These are phyloP conservation scores for Wickerhamomyces sp. DNA, from an alignment of 1,139 yeast species.

Conservation along the genomic window DNA sequence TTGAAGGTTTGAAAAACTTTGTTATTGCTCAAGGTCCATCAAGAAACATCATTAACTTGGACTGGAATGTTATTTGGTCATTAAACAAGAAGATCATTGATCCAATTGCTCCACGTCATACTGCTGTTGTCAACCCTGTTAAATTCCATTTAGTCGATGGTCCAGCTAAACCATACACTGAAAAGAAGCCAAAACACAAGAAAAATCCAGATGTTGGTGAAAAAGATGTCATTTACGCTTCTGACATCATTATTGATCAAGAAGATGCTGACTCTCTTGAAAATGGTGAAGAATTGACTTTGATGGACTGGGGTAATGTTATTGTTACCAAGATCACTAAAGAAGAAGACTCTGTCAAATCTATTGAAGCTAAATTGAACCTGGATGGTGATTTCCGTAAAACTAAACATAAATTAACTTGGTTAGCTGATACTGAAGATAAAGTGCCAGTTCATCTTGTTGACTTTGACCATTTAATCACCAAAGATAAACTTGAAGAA, in stretches of 20 bases:
- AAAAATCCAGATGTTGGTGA: constrained; percentile 89
- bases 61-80: constrained; percentile 97
- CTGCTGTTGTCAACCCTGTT: constrained; percentile 72
- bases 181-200: constrained; percentile 88
- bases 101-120: constrained; percentile 92
- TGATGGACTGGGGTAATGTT: constrained; percentile 99
- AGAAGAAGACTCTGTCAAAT: constrained; percentile 51
- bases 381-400: constrained; percentile 97
- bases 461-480: constrained; percentile 92
- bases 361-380: constrained; percentile 76
- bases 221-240: constrained; percentile 69
- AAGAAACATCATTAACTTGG: constrained; percentile 89
- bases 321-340: constrained; percentile 69
- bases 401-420: constrained; percentile 90
- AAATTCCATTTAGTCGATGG: constrained; percentile 64
- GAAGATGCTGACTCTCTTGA: constrained; percentile 76
- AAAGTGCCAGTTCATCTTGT: constrained; percentile 70
- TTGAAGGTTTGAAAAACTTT: constrained; percentile 91
- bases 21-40: constrained; percentile 96
- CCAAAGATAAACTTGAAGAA: constrained; percentile 93
- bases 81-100: constrained; percentile 94
- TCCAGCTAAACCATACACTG: constrained; percentile 57
- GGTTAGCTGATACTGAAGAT: constrained; percentile 85
- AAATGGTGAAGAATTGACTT: constrained; percentile 81
- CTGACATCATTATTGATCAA: constrained; percentile 74